Evolutionary conservation across 495 filamentous ascomycete genomes (phyloP).

Genomic region (Podospora pseudopauciseta): DNA sequence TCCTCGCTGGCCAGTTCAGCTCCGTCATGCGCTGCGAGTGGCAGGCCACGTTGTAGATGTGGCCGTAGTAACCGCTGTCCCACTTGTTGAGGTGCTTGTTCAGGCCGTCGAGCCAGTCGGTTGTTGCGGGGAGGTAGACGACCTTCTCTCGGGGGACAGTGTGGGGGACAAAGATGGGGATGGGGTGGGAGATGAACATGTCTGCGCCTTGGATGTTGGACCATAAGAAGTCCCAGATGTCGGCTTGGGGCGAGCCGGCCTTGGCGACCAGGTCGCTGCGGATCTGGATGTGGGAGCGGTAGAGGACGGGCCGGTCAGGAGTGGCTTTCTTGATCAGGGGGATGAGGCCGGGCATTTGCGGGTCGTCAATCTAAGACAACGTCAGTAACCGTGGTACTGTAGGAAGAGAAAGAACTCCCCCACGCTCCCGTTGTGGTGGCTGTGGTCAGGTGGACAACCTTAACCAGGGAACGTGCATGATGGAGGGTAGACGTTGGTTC

Average conservation of each 20-base stretch:
- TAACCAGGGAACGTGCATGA: background rate
- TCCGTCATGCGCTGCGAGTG: slow-evolving; percentile 56
- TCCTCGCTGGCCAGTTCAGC: slow-evolving; percentile 64
- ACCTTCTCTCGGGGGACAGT: slow-evolving; percentile 65
- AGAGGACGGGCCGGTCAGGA: slow-evolving; percentile 74
- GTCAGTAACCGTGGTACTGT: slow-evolving; percentile 19
- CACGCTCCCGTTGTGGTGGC: background rate
- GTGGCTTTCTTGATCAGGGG: slow-evolving; percentile 68
- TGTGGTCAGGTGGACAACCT: slow-evolving; percentile 17
- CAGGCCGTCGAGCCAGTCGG: slow-evolving; percentile 86
- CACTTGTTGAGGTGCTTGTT: slow-evolving; percentile 75
- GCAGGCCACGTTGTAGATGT: slow-evolving; percentile 67
- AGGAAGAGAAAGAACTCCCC: slow-evolving; percentile 6
- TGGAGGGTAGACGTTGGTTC: slow-evolving; percentile 10
- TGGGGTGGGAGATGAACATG: slow-evolving; percentile 82
- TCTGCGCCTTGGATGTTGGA: slow-evolving; percentile 65
- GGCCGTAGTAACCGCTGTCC: slow-evolving; percentile 73
- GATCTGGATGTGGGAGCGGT: slow-evolving; percentile 81
- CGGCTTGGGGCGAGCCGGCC: slow-evolving; percentile 61
- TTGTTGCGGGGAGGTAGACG: slow-evolving; percentile 77
- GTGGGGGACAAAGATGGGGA: slow-evolving; percentile 69
- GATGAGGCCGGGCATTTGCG: slow-evolving; percentile 83
- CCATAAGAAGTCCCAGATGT: slow-evolving; percentile 80
- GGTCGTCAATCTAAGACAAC: slow-evolving; percentile 62
- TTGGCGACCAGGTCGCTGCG: slow-evolving; percentile 66